Evolutionary conservation across 148 eudicot species (phyloP).

Genomic region (Silene latifolia): DNA sequence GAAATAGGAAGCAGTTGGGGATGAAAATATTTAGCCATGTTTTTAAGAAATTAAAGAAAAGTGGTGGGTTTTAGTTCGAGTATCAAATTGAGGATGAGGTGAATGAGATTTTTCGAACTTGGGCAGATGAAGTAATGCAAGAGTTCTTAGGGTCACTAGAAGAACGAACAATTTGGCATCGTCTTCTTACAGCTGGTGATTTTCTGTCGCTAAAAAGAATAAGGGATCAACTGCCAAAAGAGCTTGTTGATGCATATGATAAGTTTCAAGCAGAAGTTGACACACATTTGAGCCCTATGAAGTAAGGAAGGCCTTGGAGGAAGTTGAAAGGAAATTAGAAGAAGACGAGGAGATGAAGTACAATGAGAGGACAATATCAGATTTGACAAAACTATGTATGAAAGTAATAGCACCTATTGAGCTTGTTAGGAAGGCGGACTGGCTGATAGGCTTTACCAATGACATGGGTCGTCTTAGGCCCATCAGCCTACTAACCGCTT

Average conservation of each 20-base stretch:
- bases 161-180: slow-evolving; percentile 65
- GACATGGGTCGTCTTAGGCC: slow-evolving; percentile 95
- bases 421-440: slow-evolving; percentile 63
- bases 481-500: slow-evolving; percentile 50
- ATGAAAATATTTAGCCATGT: slow-evolving; percentile 73
- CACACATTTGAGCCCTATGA: slow-evolving; percentile 59
- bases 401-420: slow-evolving; percentile 72
- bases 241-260: slow-evolving; percentile 80
- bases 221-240: slow-evolving; percentile 71
- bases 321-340: slow-evolving; percentile 46
- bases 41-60: slow-evolving; percentile 62
- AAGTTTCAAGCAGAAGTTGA: slow-evolving; percentile 78
- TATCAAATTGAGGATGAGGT: slow-evolving; percentile 74
- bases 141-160: slow-evolving; percentile 67
- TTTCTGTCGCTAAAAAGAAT: slow-evolving; percentile 69
- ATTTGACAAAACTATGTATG: slow-evolving; percentile 71
- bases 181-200: slow-evolving; percentile 59
- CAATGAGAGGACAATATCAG: slow-evolving; percentile 62
- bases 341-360: slow-evolving; percentile 75
- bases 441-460: slow-evolving; percentile 73
- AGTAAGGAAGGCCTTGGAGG: slow-evolving; percentile 55
- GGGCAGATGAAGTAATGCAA: slow-evolving; percentile 72
- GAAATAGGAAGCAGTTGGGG: slow-evolving; percentile 69
- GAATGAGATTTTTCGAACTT: slow-evolving; percentile 53
- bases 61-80: slow-evolving; percentile 58